Evolutionary conservation across 345 rosid species (phyloP).

Genomic region (Lepidium aucheri): DNA sequence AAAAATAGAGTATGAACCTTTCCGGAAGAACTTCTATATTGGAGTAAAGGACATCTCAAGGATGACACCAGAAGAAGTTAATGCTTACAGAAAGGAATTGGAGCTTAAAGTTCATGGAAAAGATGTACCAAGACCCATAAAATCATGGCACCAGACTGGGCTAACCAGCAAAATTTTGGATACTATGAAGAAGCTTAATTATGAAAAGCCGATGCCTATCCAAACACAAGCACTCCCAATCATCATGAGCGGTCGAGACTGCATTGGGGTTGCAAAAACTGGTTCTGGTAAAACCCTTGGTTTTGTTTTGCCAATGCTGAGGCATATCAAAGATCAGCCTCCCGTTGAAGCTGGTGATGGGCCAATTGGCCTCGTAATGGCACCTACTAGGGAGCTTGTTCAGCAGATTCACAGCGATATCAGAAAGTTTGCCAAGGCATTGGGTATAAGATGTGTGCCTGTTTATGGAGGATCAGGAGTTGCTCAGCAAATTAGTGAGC

Average conservation of each 20-base stretch:
- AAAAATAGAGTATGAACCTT: conserved; percentile 72
- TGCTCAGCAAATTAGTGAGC: conserved; percentile 95
- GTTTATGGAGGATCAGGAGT: conserved; percentile 98
- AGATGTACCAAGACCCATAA: conserved; percentile 84
- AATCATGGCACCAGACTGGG: conserved; percentile 96
- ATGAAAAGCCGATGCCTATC: conserved; percentile 91
- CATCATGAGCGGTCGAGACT: conserved; percentile 97
- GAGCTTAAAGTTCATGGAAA: conserved; percentile 93
- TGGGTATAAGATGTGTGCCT: conserved; percentile 82
- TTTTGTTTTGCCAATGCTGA: conserved; percentile 93
- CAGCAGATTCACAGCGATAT: conserved; percentile 96
- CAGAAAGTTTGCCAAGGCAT: conserved; percentile 63
- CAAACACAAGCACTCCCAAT: conserved; percentile 93
- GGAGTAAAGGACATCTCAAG: conserved; percentile 83
- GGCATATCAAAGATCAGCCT: conserved; percentile 98
- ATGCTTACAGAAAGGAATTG: conserved; percentile 68
- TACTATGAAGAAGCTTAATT: conserved; percentile 75
- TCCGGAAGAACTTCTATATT: conserved; percentile 79
- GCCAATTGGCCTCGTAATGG: conserved; percentile 93
- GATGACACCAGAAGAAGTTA: conserved; percentile 79
- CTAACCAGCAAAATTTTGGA: conserved; percentile 78
- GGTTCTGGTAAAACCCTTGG: conserved; percentile 98
- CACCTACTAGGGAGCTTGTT: conserved; percentile 98
- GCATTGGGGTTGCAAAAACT: conserved; percentile 95
- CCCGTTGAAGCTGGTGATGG: conserved; percentile 96